Evolutionary conservation across 1,284 basidiomycete genomes (phyloP), one percentile per base, ranked within the genome.

Genomic region (Polyporus tsugae): DNA sequence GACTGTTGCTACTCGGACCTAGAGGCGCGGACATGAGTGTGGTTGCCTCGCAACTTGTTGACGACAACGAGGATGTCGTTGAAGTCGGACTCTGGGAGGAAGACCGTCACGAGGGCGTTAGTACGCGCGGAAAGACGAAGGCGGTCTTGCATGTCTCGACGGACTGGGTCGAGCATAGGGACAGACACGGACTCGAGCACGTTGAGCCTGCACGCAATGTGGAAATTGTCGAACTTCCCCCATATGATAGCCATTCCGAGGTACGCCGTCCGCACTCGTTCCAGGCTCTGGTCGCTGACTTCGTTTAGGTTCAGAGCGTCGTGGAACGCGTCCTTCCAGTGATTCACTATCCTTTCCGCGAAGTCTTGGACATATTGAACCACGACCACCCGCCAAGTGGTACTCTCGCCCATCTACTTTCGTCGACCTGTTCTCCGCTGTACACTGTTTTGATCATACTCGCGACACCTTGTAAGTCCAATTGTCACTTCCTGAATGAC

Each of bases 151-250:
- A 81, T 33, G 89, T 89, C 6, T 91, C 89, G 2, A 91, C 90
- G 6, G 86, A 90, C 75, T 92, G 90, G 91, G 78, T 89, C 15
- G 89, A 90, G 74, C 88, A 89, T 72, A 82, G 81, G 36, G 89
- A 91, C 75, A 82, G 82, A 2, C 87, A 90, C 72, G 90, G 89
- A 0, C 81, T 89, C 2, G 90, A 92, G 75, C 87, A 84, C 66
- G 86, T 86, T 59, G 90, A 91, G 73, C 86, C 90, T 7, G 81
- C 84, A 25, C 81, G 84, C 69, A 92, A 92, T 73, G 80, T 92
- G 15, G 87, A 91, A 75, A 82, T 91, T 44, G 72, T 87, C 49
- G 85, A 86, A 66, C 73, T 90, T 6, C 81, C 83, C 2, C 81
- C 80, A 1, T 86, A 85, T 70, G 82, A 83, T 62, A 75, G 77